phyloP scores from a whole-genome alignment of 2,329 filamentous ascomycete species.

The Alternaria rosae region DNA sequence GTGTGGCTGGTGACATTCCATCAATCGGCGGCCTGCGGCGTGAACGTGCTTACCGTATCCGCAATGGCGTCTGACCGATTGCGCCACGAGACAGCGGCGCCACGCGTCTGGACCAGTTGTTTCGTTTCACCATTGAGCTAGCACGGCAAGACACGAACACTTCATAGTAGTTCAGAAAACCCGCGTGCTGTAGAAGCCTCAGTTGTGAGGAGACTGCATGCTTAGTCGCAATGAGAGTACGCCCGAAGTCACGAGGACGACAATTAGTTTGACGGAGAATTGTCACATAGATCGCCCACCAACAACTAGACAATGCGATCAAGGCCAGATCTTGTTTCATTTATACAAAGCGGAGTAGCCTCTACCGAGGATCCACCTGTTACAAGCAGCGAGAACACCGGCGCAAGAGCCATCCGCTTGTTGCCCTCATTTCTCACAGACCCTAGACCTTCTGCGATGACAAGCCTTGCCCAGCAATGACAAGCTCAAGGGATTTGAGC shows the following conservation, averaged over 20 bases:
- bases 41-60: neutral
- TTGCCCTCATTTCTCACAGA: slow-evolving; percentile 3
- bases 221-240: neutral
- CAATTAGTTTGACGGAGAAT: neutral
- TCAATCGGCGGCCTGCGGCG: slow-evolving; percentile 22
- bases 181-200: neutral
- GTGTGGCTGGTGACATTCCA: slow-evolving; percentile 19
- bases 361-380: neutral
- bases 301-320: neutral
- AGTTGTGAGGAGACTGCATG: neutral
- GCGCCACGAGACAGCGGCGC: slow-evolving; percentile 10
- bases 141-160: neutral
- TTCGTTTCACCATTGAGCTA: slow-evolving; percentile 29
- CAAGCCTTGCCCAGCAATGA: slow-evolving; percentile 13
- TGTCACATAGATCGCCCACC: neutral
- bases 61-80: neutral
- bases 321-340: neutral
- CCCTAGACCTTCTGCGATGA: neutral
- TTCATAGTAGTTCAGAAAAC: neutral
- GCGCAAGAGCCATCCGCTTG: neutral
- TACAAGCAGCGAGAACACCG: neutral
- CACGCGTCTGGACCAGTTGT: slow-evolving; percentile 17
- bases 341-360: neutral
- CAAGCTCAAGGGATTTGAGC: slow-evolving; percentile 5
- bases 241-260: neutral